A percentile compares a stretch with the other conserved stretches of the same genome.
These are phyloP conservation scores for Cladosporium oxysporum DNA, from an alignment of 2,329 filamentous ascomycete species.

Conservation along the genomic window DNA sequence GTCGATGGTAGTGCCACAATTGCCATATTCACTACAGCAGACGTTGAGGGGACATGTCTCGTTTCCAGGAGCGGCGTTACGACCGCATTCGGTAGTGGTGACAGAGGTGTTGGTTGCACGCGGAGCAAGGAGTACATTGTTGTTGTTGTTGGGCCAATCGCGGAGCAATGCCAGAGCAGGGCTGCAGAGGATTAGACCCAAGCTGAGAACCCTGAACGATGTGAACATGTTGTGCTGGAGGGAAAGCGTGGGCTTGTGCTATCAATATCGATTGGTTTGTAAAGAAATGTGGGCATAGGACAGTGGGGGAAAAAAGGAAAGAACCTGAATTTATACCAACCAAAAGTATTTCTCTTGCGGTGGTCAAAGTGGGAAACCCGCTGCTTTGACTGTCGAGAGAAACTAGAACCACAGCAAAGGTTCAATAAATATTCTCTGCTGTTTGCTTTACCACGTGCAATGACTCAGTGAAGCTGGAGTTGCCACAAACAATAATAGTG, in stretches of 20 bases:
- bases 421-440: neutral
- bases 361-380: neutral
- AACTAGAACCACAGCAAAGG: neutral
- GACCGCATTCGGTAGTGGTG: constrained; percentile 22
- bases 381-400: neutral
- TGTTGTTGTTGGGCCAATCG: neutral
- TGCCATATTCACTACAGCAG: constrained; percentile 26
- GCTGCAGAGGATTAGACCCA: neutral
- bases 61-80: constrained; percentile 18
- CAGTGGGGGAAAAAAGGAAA: neutral
- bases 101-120: neutral
- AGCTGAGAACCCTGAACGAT: neutral
- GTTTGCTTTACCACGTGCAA: neutral
- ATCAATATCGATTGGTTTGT: neutral
- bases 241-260: neutral
- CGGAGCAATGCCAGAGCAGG: neutral
- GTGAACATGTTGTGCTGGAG: neutral
- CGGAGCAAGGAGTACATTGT: neutral
- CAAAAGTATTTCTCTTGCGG: neutral
- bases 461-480: neutral
- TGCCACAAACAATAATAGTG: neutral
- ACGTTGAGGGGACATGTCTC: constrained; percentile 28
- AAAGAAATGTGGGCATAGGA: neutral
- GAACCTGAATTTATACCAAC: neutral
- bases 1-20: constrained; percentile 23